Base-by-base conservation (phyloP, 176 grass and related monocot species). In the Ananas comosus region DNA sequence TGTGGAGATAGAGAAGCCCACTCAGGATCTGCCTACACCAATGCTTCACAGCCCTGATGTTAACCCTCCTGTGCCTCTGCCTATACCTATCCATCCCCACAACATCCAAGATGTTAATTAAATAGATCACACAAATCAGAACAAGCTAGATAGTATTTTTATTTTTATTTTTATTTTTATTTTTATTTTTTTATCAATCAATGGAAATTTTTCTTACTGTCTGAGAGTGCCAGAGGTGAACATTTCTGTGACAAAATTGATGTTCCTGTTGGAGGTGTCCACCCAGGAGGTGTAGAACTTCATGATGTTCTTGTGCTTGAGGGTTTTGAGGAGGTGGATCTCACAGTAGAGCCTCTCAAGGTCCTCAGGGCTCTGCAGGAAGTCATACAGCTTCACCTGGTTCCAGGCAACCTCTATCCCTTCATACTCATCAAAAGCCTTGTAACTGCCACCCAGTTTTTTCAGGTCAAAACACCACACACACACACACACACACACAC, bases 211-310 rank as follows among this genome's bases (percentile, higher is more conserved):
- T 0, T 27, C 0, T 88, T 89, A 97, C 94, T 93, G 94, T 64
- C 89, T 85, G 58, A 99, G 89, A 28, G 94, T 99, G 69, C 94
- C 94, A 23, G 94, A 99, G 50, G 86, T 91, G 84, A 99, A 99
- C 89, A 99, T 90, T 72, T 99, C 94, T 18, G 94, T 99, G 84
- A 99, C 82, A 80, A 99, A 99, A 76, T 99, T 99, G 89, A 93
- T 92, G 89, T 99, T 88, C 53, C 82, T 86, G 51, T 68, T 69
- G 21, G 89, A 75, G 82, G 73, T 66, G 69, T 99, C 94, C 27
- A 99, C 89, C 94, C 94, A 99, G 18, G 89, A 99, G 22, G 89
- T 85, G 69, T 93, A 88, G 78, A 99, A 99, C 71, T 99, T 87
- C 82, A 99, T 93, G 69, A 99, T 90, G 84, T 99, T 99, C 61